Base-by-base conservation (phyloP, 768 basidiomycete species). In the Rhodotorula diobovata region DNA sequence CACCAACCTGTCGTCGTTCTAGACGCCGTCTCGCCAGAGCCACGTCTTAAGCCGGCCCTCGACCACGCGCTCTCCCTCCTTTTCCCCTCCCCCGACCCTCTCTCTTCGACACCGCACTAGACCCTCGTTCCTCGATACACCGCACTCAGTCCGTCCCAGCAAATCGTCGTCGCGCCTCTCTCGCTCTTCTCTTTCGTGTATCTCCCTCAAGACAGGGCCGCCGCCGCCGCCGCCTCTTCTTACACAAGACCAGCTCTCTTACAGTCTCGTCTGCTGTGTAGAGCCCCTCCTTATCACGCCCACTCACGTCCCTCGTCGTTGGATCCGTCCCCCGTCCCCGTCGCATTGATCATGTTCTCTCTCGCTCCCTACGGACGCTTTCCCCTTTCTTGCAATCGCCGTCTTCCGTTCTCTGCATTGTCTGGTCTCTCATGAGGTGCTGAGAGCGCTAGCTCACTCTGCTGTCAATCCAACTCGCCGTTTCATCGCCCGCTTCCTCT, bases 1-100 rank as follows among this genome's bases (percentile, higher is more conserved):
- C 54, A 74, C 76, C 60, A 81, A 81, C 71, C 81, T 82, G 48
- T 82, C 81, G 66, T 80, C 80, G 10, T 82, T 82, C 80, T 82
- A 79, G 51, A 45, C 54, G 58, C 30, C 34, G 9, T 1, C 11
- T 41, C 8, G 25, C 18, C 32, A n/a, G 25, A 39, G 10, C 55
- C 55, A 54, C n/a, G 53, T 30, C 15, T 23, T 34, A 55, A 34
- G 54, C 54, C 28, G 54, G 54, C 21, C 39, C 58, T 21, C 9
- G 8, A 28, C 25, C 28, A 21, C 18, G 28, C 39, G 41, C 10
- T 30, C 30, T 14, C 28, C 28, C 30, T 30, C 20, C 9, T 41
- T 28, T 7, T 23, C 37, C 56, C 8, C 56, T 25, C n/a, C n/a
- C n/a, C n/a, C n/a, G n/a, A n/a, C n/a, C n/a, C n/a, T n/a, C n/a